These are phyloP conservation scores for Trichosporon sp. DNA, from an alignment of 1,284 basidiomycete species.

Conservation along the genomic window DNA sequence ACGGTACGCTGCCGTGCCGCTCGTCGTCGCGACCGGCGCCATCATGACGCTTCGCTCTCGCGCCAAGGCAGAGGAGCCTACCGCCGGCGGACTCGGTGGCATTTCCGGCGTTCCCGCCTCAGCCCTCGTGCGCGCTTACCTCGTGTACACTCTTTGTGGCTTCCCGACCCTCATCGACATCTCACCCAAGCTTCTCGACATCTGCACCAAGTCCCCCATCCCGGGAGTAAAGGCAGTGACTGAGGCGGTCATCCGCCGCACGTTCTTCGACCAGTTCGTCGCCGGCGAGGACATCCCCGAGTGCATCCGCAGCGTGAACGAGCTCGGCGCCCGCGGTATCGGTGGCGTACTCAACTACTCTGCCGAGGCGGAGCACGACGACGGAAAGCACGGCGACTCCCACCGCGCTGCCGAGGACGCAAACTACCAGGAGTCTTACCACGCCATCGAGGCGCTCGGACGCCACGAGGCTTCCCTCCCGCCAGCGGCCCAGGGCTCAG, in stretches of 20 bases:
- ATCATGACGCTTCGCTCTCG: constrained; percentile 15
- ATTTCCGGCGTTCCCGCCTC: constrained; percentile 35
- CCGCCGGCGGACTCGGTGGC: constrained; percentile 12
- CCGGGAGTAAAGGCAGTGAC: constrained; percentile 70
- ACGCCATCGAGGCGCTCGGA: constrained; percentile 72
- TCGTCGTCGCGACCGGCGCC: constrained; percentile 20
- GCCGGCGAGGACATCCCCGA: constrained; percentile 78
- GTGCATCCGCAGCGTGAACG: constrained; percentile 67
- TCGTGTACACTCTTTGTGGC: constrained; percentile 79
- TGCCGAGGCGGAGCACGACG: constrained; percentile 73
- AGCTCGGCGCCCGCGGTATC: constrained; percentile 68
- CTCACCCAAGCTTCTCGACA: constrained; percentile 70
- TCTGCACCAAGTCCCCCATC: constrained; percentile 62
- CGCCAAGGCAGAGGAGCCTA: constrained; percentile 23
- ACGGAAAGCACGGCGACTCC: constrained; percentile 21
- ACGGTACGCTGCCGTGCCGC: constrained; percentile 20
- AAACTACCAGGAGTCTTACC: constrained; percentile 59
- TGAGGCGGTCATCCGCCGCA: constrained; percentile 71
- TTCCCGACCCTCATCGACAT: constrained; percentile 75
- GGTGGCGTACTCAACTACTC: constrained; percentile 82
- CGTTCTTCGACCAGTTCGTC: constrained; percentile 85
- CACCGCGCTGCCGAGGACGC: constrained; percentile 24
- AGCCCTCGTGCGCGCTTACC: constrained; percentile 68
- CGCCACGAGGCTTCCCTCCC: constrained; percentile 68
- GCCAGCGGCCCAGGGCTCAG: constrained; percentile 58